Evolutionary conservation across 2,329 filamentous ascomycete species (phyloP).

Genomic region (Erysiphe neolycopersici): DNA sequence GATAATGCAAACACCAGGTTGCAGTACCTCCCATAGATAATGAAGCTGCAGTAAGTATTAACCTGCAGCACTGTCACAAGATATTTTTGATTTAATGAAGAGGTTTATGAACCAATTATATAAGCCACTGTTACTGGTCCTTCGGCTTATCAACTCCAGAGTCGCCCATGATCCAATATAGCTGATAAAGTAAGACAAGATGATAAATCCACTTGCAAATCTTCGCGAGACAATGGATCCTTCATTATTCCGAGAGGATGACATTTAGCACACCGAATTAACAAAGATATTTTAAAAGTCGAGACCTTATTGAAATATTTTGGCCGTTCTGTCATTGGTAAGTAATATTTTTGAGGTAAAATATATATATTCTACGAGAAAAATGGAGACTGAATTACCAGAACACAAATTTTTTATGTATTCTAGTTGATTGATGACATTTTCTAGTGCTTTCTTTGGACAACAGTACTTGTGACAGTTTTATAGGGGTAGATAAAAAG

Average conservation of each 20-base stretch:
- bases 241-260: neutral
- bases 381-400: too few relatives aligned
- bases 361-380: too few relatives aligned
- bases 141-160: constrained; percentile 53
- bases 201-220: constrained; percentile 29
- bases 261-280: too few relatives aligned
- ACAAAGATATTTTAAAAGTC: too few relatives aligned
- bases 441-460: too few relatives aligned
- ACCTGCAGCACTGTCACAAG: constrained; percentile 16
- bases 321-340: too few relatives aligned
- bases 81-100: neutral
- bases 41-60: constrained; percentile 35
- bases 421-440: too few relatives aligned
- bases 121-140: constrained; percentile 39
- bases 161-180: constrained; percentile 53
- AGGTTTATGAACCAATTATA: constrained; percentile 34
- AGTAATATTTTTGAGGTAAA: too few relatives aligned
- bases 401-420: too few relatives aligned
- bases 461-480: too few relatives aligned
- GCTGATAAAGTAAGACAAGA: constrained; percentile 42
- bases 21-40: constrained; percentile 48
- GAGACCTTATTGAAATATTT: too few relatives aligned
- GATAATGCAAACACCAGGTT: constrained; percentile 60
- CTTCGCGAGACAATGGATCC: constrained; percentile 1
- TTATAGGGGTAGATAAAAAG: too few relatives aligned